phyloP scores from a whole-genome alignment of 2,329 filamentous ascomycete genomes.

The Iodosphaeria phyllophila region DNA sequence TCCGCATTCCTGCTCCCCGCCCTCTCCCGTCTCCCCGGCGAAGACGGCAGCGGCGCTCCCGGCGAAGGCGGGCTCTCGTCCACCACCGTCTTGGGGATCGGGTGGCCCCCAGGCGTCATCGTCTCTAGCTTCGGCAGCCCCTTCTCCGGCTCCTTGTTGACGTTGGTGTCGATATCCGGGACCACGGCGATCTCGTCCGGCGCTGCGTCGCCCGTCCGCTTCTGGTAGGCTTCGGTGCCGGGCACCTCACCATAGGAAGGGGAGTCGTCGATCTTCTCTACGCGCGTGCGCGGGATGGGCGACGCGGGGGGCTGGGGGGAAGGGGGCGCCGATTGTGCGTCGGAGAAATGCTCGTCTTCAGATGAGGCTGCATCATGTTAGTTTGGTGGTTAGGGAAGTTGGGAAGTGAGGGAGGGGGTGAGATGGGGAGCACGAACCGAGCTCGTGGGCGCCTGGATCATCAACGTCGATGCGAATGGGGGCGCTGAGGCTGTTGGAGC shows the following conservation, averaged over 20 bases:
- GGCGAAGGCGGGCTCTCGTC: constrained; percentile 29
- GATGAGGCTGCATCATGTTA: constrained; percentile 24
- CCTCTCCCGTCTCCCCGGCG: too few relatives aligned
- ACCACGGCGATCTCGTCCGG: constrained; percentile 41
- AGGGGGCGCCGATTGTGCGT: constrained; percentile 35
- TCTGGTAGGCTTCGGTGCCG: constrained; percentile 36
- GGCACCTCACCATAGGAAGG: constrained; percentile 42
- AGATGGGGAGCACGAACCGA: constrained; percentile 20
- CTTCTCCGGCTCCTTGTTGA: too few relatives aligned
- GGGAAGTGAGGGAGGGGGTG: not conserved
- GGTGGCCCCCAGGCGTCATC: constrained; percentile 16
- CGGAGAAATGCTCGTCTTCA: constrained; percentile 52
- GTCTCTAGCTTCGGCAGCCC: constrained; percentile 10
- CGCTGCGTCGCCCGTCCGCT: constrained; percentile 35
- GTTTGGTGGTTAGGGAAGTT: constrained; percentile 2
- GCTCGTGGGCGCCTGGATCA: constrained; percentile 40
- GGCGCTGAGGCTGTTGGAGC: constrained; percentile 12
- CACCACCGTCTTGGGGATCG: constrained; percentile 32
- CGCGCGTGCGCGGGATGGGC: constrained; percentile 37
- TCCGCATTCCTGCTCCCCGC: too few relatives aligned
- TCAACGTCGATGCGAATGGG: constrained; percentile 19
- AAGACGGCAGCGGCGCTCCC: too few relatives aligned
- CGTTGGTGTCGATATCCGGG: constrained; percentile 12
- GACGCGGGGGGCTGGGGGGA: constrained; percentile 19
- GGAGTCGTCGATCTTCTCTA: constrained; percentile 39